Evolutionary conservation across 805 yeast species (phyloP).

Genomic region (Candida wancherniae): DNA sequence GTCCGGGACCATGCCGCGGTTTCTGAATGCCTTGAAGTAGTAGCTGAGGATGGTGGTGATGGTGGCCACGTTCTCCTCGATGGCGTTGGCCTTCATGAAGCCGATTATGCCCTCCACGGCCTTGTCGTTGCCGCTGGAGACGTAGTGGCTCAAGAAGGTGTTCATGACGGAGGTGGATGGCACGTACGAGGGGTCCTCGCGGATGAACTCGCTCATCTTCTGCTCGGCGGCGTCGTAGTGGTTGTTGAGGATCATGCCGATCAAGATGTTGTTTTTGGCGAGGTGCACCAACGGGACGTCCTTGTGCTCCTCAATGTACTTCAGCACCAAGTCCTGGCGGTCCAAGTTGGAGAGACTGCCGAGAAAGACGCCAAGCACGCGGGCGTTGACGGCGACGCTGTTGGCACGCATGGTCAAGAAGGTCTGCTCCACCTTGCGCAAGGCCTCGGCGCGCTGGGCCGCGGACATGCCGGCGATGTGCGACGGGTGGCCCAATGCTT

Average conservation of each 20-base stretch:
- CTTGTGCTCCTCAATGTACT: conserved; percentile 28
- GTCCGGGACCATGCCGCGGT: conserved; percentile 41
- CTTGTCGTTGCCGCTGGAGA: conserved; percentile 36
- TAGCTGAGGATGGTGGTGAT: conserved; percentile 55
- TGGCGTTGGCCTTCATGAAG: conserved; percentile 36
- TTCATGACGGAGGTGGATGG: conserved; percentile 52
- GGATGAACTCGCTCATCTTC: conserved; percentile 34
- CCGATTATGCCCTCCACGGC: conserved; percentile 47
- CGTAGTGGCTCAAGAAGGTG: conserved; percentile 41
- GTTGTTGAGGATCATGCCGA: conserved; percentile 39
- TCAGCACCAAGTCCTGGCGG: conserved; percentile 39
- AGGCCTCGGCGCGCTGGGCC: conserved; percentile 20
- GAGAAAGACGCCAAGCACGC: conserved; percentile 45
- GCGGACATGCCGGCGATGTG: conserved; percentile 24
- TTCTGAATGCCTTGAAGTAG: conserved; percentile 42
- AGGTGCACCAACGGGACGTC: conserved; percentile 31
- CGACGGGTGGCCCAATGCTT: conserved; percentile 40
- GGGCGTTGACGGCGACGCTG: conserved; percentile 40
- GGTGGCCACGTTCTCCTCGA: conserved; percentile 58
- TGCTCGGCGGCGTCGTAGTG: conserved; percentile 43
- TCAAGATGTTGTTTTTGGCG: conserved; percentile 42
- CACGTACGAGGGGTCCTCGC: conserved; percentile 26
- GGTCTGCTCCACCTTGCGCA: conserved; percentile 24
- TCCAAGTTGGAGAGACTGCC: conserved; percentile 42
- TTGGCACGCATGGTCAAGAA: conserved; percentile 26